Conservation (phyloP, 2,329 filamentous ascomycete genomes). For the Calonectria pseudoturangicola region DNA sequence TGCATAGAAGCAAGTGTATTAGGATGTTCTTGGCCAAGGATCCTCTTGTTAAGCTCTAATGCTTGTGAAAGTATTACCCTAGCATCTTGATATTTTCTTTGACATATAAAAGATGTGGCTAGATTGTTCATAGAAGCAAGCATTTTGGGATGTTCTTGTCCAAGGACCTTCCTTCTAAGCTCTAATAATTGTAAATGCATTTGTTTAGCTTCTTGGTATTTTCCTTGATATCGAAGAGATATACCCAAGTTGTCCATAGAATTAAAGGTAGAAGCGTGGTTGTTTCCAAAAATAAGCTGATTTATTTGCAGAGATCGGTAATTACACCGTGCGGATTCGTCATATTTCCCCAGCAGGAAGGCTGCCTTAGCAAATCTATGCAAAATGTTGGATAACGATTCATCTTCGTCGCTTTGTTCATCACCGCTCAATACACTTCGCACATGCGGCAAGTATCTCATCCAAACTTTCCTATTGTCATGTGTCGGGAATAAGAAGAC, state of each 20-base stretch:
- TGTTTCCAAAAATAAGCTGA: too few species aligned
- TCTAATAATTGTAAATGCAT: not conserved
- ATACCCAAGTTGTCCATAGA: not conserved
- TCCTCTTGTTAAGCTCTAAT: not conserved
- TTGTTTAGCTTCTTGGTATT: conserved; percentile 45
- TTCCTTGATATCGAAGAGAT: not conserved
- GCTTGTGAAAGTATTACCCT: conserved; percentile 12
- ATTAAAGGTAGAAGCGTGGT: too few species aligned
- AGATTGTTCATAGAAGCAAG: not conserved
- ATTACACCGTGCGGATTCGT: too few species aligned
- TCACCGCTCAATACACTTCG: conserved; percentile 31
- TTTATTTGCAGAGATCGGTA: too few species aligned
- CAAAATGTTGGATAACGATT: too few species aligned
- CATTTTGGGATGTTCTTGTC: not conserved
- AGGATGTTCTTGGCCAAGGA: not conserved
- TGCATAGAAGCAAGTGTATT: not conserved
- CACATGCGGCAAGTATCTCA: conserved; percentile 51
- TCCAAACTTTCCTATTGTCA: conserved; percentile 48
- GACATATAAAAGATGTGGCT: accelerated
- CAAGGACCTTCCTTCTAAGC: not conserved
- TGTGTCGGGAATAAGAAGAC: conserved; percentile 42
- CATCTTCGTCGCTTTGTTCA: not conserved
- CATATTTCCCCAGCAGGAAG: too few species aligned
- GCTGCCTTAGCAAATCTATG: not conserved
- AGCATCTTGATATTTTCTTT: conserved; percentile 39